Percentiles rank a stretch among this genome's conserved stretches.
These are phyloP conservation scores for Edaphochlamys debaryana DNA, from an alignment of 139 green algal species.

Conservation along the genomic window DNA sequence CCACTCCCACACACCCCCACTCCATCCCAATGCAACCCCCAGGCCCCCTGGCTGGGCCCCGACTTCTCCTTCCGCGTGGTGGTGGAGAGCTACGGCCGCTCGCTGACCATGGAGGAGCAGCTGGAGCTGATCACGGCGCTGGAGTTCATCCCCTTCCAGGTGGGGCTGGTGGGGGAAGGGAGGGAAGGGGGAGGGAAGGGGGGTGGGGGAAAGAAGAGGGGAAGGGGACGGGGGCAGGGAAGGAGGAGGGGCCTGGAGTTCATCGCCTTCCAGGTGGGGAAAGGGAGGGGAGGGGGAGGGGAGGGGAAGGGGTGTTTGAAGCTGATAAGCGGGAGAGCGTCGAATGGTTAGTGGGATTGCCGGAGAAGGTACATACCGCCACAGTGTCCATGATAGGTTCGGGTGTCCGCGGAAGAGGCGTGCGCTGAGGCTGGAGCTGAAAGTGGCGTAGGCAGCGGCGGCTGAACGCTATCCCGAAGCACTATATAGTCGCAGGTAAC, in stretches of 20 bases:
- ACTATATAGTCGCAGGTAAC: no score
- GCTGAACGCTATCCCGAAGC: no score
- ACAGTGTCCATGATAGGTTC: no score
- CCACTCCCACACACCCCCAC: neutral
- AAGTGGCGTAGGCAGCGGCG: no score
- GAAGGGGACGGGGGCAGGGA: neutral
- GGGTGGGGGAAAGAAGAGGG: no score
- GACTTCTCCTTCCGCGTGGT: slow-evolving; percentile 67
- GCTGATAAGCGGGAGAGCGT: no score
- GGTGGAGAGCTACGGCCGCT: slow-evolving; percentile 40
- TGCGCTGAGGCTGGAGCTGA: no score
- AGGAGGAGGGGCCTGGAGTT: neutral
- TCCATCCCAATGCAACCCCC: neutral
- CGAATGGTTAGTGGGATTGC: neutral
- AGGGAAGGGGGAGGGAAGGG: neutral
- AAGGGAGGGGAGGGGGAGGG: no score
- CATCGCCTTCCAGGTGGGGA: no score
- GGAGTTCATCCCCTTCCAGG: slow-evolving; percentile 61
- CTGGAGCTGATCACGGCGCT: slow-evolving; percentile 57
- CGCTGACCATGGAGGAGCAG: slow-evolving; percentile 54
- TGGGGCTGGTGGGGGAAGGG: neutral
- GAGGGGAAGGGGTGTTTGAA: no score
- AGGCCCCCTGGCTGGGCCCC: slow-evolving; percentile 49
- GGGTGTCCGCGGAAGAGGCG: no score
- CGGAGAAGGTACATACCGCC: no score